Base-by-base conservation (phyloP, 2,329 filamentous ascomycete species). In the Monosporascus sp. region DNA sequence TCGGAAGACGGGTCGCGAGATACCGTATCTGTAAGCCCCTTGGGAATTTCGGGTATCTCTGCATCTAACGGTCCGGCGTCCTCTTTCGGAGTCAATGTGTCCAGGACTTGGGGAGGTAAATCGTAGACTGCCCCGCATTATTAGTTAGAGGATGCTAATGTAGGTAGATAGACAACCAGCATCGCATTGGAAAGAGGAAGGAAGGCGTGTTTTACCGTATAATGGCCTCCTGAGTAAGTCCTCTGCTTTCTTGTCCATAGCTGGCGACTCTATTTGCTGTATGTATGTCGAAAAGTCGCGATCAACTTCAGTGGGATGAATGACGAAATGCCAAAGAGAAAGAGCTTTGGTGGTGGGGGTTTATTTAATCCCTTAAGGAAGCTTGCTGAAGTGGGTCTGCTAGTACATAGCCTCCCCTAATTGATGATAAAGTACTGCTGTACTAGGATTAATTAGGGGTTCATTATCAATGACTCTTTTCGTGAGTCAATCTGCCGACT, bases 71-170 rank as follows among this genome's bases (percentile, higher is more conserved):
- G 37, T 39, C 66, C 67, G 39, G 65, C 69, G 52, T 77, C 74
- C 47, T 72, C 70, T 66, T 84, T 85, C 55, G 80, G 76, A 9
- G 80, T 77, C 59, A 96, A 76, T 3, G 83, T 87, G 50, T 78
- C 75, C 37, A 95, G 76, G 47, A 96, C 79, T 66, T 91, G 83
- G 55, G 80, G 75, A 1, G 90, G 90, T 24, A 97, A 81, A 68
- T 95, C 87, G 70, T 92, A 97, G 53, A 93, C 88, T 91, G 67
- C 54, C 47, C 53, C 57, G 66, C 61, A 60, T 52, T 59, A 49
- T 53, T 35, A 48, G 54, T 58, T 58, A 57, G 58, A 57, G 44
- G 48, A 47, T 43, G 55, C 51, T 59, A 20, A 41, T 9, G 18
- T n/a, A 20, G 38, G 9, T 39, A 39, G 7, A 25, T 25, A 18